Conservation (phyloP, 805 yeast species). For the Ascoidea tarda region DNA sequence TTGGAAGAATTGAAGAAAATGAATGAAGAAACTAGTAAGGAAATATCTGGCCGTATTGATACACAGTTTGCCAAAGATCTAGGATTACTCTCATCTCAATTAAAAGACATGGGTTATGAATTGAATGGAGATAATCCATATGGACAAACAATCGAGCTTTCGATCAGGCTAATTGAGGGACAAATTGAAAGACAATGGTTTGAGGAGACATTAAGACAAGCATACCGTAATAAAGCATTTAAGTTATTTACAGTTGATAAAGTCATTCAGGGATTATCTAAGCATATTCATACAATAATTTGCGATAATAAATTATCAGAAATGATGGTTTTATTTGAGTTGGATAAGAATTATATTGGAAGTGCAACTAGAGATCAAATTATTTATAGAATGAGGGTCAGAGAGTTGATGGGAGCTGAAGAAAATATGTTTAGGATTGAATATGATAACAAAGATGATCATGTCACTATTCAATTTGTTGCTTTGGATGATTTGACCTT, state of each 20-base stretch:
- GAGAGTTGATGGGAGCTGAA: conserved; percentile 67
- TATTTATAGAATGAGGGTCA: conserved; percentile 75
- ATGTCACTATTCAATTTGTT: conserved; percentile 65
- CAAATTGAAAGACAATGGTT: conserved; percentile 73
- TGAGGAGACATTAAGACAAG: conserved; percentile 72
- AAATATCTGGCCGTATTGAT: conserved; percentile 34
- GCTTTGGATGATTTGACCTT: conserved; percentile 82
- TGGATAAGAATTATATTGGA: conserved; percentile 47
- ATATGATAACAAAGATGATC: conserved; percentile 36
- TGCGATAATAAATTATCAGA: conserved; percentile 72
- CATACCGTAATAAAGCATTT: conserved; percentile 66
- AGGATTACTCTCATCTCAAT: conserved; percentile 50
- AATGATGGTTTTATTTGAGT: conserved; percentile 67
- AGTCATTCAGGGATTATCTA: conserved; percentile 53
- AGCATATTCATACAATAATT: conserved; percentile 77
- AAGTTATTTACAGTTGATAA: conserved; percentile 71
- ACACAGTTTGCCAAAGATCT: conserved; percentile 63
- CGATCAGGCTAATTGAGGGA: conserved; percentile 58
- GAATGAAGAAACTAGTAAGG: conserved; percentile 38
- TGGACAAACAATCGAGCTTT: conserved; percentile 46
- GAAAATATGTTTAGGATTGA: conserved; percentile 89
- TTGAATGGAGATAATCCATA: conserved; percentile 27
- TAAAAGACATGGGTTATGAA: conserved; percentile 51
- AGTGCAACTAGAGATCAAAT: conserved; percentile 84
- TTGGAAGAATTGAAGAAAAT: conserved; percentile 47